phyloP scores from a whole-genome alignment of 345 rosid species.

The Dipteronia sinensis region DNA sequence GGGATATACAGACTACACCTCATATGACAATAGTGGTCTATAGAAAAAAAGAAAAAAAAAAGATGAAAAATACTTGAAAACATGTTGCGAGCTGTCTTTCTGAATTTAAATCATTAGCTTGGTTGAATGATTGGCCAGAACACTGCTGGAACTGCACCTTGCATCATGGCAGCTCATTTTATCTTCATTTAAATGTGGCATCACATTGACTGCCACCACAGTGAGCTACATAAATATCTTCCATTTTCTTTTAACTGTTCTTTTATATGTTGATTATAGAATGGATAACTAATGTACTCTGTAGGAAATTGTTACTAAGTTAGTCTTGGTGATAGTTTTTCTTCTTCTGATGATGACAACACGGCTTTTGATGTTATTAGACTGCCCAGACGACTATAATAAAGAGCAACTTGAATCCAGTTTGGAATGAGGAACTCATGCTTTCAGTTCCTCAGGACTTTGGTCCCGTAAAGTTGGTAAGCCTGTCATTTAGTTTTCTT shows the following conservation, averaged over 20 bases:
- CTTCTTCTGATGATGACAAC: not conserved
- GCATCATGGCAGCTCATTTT: not conserved
- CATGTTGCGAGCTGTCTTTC: not conserved
- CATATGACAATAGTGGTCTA: not conserved
- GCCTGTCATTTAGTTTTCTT: not conserved
- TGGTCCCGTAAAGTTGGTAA: slow-evolving; percentile 71
- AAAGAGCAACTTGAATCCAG: slow-evolving; percentile 75
- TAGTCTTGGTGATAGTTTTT: not conserved
- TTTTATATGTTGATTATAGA: not conserved
- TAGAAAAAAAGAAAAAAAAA: not conserved
- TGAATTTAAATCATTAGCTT: not conserved
- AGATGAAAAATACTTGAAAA: not conserved
- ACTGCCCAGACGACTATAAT: slow-evolving; percentile 54
- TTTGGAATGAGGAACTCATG: slow-evolving; percentile 84
- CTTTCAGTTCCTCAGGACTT: slow-evolving; percentile 68
- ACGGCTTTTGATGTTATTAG: slow-evolving; percentile 33
- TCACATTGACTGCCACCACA: not conserved
- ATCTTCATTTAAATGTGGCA: not conserved
- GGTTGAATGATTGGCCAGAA: slow-evolving; percentile 1
- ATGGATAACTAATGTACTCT: not conserved
- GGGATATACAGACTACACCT: slow-evolving; percentile 3
- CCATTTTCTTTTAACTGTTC: not conserved
- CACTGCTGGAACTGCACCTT: not conserved
- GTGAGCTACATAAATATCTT: not conserved
- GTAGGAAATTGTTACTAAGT: not conserved